phyloP scores from a whole-genome alignment of 2,329 filamentous ascomycete genomes.

The Cladophialophora chaetospira region DNA sequence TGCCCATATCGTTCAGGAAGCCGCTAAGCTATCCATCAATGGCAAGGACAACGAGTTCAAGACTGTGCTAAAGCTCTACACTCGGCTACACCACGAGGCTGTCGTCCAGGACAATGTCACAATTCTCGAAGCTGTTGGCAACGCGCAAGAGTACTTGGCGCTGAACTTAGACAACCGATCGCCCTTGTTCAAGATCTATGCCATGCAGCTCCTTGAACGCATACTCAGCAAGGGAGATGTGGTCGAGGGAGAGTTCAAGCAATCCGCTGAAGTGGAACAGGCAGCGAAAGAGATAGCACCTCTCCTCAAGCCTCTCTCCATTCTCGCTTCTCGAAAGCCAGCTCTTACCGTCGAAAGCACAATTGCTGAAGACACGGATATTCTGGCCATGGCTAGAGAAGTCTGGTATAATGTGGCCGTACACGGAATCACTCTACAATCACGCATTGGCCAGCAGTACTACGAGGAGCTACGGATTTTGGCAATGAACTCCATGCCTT shows the following conservation, averaged over 20 bases:
- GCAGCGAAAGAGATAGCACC: slow-evolving; percentile 86
- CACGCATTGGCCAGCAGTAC: slow-evolving; percentile 71
- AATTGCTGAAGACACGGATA: slow-evolving; percentile 62
- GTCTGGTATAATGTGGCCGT: slow-evolving; percentile 98
- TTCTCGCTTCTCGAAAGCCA: slow-evolving; percentile 69
- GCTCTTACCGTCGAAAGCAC: slow-evolving; percentile 35
- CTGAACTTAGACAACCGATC: slow-evolving; percentile 66
- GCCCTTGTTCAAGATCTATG: slow-evolving; percentile 77
- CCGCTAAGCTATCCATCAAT: slow-evolving; percentile 73
- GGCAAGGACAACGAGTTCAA: slow-evolving; percentile 82
- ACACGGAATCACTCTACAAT: slow-evolving; percentile 80
- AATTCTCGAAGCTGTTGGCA: slow-evolving; percentile 72
- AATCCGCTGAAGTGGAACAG: slow-evolving; percentile 76
- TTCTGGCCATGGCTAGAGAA: slow-evolving; percentile 75
- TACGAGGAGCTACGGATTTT: slow-evolving; percentile 77
- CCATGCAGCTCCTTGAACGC: slow-evolving; percentile 78
- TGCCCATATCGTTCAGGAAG: slow-evolving; percentile 79
- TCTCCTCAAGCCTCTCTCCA: slow-evolving; percentile 81
- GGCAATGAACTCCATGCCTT: slow-evolving; percentile 80
- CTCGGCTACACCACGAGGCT: slow-evolving; percentile 72
- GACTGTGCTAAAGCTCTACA: slow-evolving; percentile 80
- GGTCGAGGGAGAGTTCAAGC: slow-evolving; percentile 71
- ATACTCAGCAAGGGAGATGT: slow-evolving; percentile 90
- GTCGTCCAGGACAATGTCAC: slow-evolving; percentile 67
- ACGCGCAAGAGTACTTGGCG: slow-evolving; percentile 79